Evolutionary conservation across 805 yeast species (phyloP).

Genomic region (Tanozyma kutaoensis): DNA sequence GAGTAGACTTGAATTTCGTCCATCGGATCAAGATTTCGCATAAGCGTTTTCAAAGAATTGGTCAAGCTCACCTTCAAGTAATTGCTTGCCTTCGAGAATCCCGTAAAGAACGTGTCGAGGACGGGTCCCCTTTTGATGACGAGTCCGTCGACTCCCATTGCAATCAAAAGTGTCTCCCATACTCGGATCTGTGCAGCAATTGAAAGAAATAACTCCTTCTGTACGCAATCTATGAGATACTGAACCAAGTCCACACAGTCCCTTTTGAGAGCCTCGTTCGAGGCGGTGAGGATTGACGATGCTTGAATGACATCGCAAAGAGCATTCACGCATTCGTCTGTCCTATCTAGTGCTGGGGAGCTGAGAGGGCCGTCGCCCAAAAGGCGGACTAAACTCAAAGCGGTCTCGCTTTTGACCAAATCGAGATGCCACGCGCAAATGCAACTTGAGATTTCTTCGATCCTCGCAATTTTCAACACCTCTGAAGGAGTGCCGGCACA

Average conservation of each 20-base stretch:
- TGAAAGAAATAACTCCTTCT: constrained; percentile 27
- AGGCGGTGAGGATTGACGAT: constrained; percentile 12
- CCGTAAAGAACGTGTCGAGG: constrained; percentile 7
- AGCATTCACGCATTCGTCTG: constrained; percentile 22
- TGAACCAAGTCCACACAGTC: constrained; percentile 36
- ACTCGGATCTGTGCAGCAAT: constrained; percentile 16
- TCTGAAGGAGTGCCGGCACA: too few species aligned
- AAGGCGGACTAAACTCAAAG: constrained; percentile 2
- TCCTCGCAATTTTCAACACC: too few species aligned
- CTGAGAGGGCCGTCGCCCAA: constrained; percentile 19
- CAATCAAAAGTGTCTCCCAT: constrained; percentile 18
- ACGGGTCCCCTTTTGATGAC: constrained; percentile 8
- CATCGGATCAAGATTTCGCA: constrained; percentile 1
- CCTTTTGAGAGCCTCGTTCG: constrained; percentile 11
- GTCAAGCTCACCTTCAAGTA: constrained; percentile 9
- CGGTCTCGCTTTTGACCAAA: too few species aligned
- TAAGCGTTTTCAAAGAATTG: constrained; percentile 3
- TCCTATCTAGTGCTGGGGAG: constrained; percentile 18
- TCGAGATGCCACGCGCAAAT: too few species aligned
- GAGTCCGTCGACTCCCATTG: constrained; percentile 4
- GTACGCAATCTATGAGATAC: constrained; percentile 29
- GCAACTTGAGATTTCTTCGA: too few species aligned
- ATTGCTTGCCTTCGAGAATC: constrained; percentile 7
- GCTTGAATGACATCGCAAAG: constrained; percentile 15
- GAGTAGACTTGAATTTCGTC: constrained; percentile 15